A percentile compares a stretch with the other conserved stretches of the same genome.
phyloP scores from a whole-genome alignment of 2,329 filamentous ascomycete genomes.

The Trichoderma sp. region DNA sequence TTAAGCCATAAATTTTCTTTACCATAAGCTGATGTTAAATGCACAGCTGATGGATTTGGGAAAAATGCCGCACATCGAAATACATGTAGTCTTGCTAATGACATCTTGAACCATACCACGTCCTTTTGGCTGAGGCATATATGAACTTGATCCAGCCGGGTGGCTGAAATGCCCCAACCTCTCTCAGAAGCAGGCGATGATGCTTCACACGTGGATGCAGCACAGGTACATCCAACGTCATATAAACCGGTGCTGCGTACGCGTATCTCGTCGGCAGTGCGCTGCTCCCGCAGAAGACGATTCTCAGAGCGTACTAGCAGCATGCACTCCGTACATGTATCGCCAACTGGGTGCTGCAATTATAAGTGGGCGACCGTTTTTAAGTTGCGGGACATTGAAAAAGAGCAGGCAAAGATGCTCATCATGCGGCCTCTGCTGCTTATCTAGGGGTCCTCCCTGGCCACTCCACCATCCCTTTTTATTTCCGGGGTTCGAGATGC shows the following conservation, averaged over 20 bases:
- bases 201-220: neutral
- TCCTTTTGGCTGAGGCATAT: neutral
- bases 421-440: neutral
- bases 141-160: neutral
- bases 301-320: neutral
- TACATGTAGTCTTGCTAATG: neutral
- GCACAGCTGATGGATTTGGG: neutral
- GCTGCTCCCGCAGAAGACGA: neutral
- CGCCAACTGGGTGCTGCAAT: neutral
- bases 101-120: no score
- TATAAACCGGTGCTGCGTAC: neutral
- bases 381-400: neutral
- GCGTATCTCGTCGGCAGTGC: conserved; percentile 6
- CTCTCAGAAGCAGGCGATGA: neutral
- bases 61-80: neutral
- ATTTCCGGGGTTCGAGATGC: neutral
- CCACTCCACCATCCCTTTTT: neutral
- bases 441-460: neutral
- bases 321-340: neutral
- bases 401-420: neutral
- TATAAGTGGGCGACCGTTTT: neutral
- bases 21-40: no score
- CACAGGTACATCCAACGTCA: neutral
- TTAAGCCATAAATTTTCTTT: no score
- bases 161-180: neutral